Base-by-base conservation (phyloP, 441 rosid genomes). In the Erodium moschatum region DNA sequence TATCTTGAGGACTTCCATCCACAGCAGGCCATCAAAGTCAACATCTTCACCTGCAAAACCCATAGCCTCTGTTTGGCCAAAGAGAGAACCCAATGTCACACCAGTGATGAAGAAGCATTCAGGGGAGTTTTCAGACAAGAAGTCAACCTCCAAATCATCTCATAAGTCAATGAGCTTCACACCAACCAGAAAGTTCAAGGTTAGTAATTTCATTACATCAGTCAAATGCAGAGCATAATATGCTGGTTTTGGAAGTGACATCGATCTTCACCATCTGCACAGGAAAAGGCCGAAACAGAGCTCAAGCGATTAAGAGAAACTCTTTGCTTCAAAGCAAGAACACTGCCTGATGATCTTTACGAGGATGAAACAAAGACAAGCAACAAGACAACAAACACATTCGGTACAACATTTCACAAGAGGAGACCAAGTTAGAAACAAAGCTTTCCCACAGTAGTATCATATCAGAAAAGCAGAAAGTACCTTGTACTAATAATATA, bases 161-260 rank as follows among this genome's bases (percentile, higher is more conserved):
- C 70, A 67, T 16, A 75, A 71, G 72, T 73, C 83, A 1, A 63
- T 69, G 35, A 72, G 61, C 52, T 70, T 74, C 70, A 79, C 82
- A 5, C 84, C 86, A 46, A 75, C 74, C 0, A 81, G 75, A 73
- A 86, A 85, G 77, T 1, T 81, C 58, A 79, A 5, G 27, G 27
- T 24, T 24, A 24, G 27, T 24, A 24, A 24, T 24, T 24, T 24
- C 27, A 24, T 24, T 24, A 24, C 27, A 24, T 24, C 2, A 0
- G 27, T 24, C 27, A 24, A 24, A 24, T 24, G 27, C 27, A 24
- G 2, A 24, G 2, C 27, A 24, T 24, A 24, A 24, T 24, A 24
- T 24, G 27, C 2, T 2, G 27, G 27, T 24, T 24, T 24, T 24
- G 2, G 27, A 24, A 24, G 27, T 24, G 27, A 2, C 27, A 24